Evolutionary conservation across 495 filamentous ascomycete genomes (phyloP).

Genomic region (Geoglossum glabrum): DNA sequence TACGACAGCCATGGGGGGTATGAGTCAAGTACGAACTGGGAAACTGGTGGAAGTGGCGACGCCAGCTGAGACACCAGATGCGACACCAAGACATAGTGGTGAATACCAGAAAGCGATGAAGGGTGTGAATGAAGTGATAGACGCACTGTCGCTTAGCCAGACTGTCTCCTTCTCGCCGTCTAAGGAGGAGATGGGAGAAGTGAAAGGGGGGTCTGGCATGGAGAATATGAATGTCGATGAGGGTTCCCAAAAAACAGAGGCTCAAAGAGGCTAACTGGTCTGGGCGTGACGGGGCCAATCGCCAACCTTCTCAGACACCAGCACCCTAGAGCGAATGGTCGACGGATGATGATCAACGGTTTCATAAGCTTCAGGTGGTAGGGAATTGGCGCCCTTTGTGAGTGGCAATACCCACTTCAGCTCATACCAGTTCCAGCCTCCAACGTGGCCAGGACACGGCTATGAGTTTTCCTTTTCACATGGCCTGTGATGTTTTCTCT

Average conservation of each 20-base stretch:
- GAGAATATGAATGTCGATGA: background rate
- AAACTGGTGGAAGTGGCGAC: slow-evolving; percentile 1
- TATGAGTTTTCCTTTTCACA: background rate
- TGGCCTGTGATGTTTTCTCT: background rate
- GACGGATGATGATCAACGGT: background rate
- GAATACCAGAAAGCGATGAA: background rate
- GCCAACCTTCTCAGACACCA: background rate
- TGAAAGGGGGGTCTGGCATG: background rate
- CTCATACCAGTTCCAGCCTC: background rate
- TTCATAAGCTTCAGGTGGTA: background rate
- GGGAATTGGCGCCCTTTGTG: background rate
- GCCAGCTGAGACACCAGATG: background rate
- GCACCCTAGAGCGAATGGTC: background rate
- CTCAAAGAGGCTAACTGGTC: background rate
- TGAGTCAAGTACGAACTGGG: background rate
- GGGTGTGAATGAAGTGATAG: background rate
- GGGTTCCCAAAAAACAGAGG: background rate
- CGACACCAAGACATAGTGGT: background rate
- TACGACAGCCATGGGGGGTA: background rate
- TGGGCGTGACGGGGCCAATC: background rate
- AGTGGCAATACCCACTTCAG: background rate
- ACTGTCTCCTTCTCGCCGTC: background rate
- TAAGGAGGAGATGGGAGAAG: background rate
- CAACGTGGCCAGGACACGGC: background rate
- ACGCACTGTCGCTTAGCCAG: background rate